phyloP scores from a whole-genome alignment of 2,329 filamentous ascomycete species.

The Venturiaceae sp. region DNA sequence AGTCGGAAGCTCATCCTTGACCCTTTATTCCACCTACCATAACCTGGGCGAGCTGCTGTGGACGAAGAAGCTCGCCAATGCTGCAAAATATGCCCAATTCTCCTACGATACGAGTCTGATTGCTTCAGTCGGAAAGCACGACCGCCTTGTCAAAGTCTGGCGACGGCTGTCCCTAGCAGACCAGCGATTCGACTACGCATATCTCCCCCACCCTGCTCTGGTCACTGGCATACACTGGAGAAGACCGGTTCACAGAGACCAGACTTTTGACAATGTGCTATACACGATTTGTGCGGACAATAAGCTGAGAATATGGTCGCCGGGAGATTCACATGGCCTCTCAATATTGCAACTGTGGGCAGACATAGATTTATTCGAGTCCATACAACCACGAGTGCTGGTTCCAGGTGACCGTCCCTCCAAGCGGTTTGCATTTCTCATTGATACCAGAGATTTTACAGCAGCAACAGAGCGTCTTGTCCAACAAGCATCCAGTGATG shows the following conservation, averaged over 20 bases:
- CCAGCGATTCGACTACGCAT: conserved; percentile 80
- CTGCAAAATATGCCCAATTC: conserved; percentile 63
- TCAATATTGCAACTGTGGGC: conserved; percentile 73
- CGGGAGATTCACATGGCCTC: conserved; percentile 59
- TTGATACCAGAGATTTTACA: conserved; percentile 73
- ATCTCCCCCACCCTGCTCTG: conserved; percentile 71
- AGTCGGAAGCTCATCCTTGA: conserved; percentile 59
- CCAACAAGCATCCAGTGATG: conserved; percentile 47
- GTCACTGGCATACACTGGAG: conserved; percentile 87
- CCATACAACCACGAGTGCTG: conserved; percentile 51
- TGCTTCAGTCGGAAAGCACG: conserved; percentile 67
- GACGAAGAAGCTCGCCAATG: conserved; percentile 63
- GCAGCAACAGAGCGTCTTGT: conserved; percentile 69
- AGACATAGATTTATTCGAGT: conserved; percentile 63
- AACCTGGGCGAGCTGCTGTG: conserved; percentile 52
- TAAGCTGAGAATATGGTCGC: conserved; percentile 72
- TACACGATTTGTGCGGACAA: conserved; percentile 84
- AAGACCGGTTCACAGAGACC: conserved; percentile 63
- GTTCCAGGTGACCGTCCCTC: conserved; percentile 27
- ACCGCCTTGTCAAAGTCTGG: conserved; percentile 88
- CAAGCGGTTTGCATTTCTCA: conserved; percentile 64
- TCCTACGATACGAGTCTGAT: conserved; percentile 85
- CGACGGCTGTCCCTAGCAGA: conserved; percentile 76
- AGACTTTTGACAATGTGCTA: conserved; percentile 74
- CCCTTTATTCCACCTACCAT: conserved; percentile 53